A percentile compares a stretch with the other conserved stretches of the same genome.
phyloP scores from a whole-genome alignment of 208 protist genomes.

The Leishmania mexicana region DNA sequence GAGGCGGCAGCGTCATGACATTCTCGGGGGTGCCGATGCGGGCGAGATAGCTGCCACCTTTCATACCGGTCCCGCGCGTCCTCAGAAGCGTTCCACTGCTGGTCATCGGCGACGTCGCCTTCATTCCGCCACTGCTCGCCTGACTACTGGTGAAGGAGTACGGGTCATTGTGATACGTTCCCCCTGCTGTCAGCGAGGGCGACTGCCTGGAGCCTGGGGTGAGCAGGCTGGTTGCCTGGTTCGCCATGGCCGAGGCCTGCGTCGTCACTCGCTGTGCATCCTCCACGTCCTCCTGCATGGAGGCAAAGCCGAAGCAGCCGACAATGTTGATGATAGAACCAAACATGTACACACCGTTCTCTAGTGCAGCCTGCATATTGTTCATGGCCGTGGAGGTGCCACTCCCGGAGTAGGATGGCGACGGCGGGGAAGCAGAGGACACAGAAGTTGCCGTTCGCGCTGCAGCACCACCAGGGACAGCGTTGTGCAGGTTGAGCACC shows the following conservation, averaged over 20 bases:
- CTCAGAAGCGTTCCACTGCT: slow-evolving; percentile 30
- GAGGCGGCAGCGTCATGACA: slow-evolving; percentile 54
- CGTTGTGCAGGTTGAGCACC: slow-evolving; percentile 13
- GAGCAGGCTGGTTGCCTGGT: slow-evolving; percentile 25
- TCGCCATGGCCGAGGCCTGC: slow-evolving; percentile 6
- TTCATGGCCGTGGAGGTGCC: slow-evolving; percentile 15
- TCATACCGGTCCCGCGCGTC: slow-evolving; percentile 14
- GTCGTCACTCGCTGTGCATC: slow-evolving; percentile 30
- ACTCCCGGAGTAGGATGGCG: slow-evolving; percentile 8
- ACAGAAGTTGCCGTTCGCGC: background rate
- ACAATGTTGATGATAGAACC: slow-evolving; percentile 82
- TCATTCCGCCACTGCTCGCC: slow-evolving; percentile 22
- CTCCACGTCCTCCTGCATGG: slow-evolving; percentile 72
- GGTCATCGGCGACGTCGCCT: background rate
- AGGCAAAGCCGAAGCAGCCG: slow-evolving; percentile 84
- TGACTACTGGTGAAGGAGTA: slow-evolving; percentile 36
- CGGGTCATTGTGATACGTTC: slow-evolving; percentile 43
- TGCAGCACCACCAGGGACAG: background rate
- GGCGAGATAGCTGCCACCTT: slow-evolving; percentile 13
- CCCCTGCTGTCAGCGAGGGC: slow-evolving; percentile 4
- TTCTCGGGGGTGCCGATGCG: slow-evolving; percentile 13
- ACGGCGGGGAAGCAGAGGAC: background rate
- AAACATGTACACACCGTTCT: slow-evolving; percentile 65
- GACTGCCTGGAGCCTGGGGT: slow-evolving; percentile 20
- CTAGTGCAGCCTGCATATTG: slow-evolving; percentile 37